Evolutionary conservation across 2,329 filamentous ascomycete genomes (phyloP).

Genomic region (Aspergillus sp.): DNA sequence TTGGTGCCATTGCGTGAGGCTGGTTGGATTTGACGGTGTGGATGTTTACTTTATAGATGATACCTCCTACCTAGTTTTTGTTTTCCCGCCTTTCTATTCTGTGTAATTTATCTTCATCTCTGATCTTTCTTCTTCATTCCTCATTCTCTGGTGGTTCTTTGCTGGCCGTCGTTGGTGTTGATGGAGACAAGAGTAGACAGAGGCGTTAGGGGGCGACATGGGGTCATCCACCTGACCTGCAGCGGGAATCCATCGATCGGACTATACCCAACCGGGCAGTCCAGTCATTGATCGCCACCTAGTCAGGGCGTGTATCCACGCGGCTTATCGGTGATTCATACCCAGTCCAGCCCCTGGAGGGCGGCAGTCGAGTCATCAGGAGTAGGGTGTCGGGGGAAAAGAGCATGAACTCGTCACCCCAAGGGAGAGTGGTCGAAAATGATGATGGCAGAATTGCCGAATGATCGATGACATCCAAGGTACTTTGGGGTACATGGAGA

Average conservation of each 20-base stretch:
- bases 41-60: not conserved
- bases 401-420: too few relatives aligned
- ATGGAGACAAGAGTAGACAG: too few relatives aligned
- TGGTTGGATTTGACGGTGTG: not conserved
- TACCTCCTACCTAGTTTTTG: not conserved
- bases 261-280: too few relatives aligned
- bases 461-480: too few relatives aligned
- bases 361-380: not conserved
- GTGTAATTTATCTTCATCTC: too few relatives aligned
- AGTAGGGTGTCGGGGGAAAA: not conserved
- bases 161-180: not conserved
- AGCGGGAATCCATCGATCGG: not conserved
- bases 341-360: too few relatives aligned
- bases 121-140: not conserved
- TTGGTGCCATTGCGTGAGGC: not conserved
- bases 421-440: too few relatives aligned
- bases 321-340: too few relatives aligned
- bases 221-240: not conserved
- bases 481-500: too few relatives aligned
- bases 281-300: constrained; percentile 6
- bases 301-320: not conserved
- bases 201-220: too few relatives aligned
- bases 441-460: too few relatives aligned
- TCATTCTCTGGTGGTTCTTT: not conserved
- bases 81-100: not conserved